phyloP scores from a whole-genome alignment of 345 rosid genomes.

The Rhodamnia rubescens region DNA sequence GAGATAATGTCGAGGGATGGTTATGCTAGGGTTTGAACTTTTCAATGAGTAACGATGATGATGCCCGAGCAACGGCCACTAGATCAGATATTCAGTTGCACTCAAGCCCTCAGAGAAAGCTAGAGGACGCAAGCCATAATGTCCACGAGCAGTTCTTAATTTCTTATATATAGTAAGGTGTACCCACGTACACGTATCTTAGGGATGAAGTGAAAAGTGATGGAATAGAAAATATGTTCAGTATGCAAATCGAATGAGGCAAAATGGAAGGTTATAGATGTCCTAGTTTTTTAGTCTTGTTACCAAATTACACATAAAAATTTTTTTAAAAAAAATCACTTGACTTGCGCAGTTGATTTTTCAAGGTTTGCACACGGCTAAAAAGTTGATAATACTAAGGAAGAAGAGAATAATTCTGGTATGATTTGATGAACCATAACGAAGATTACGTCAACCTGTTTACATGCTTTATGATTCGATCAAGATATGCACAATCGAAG shows the following conservation, averaged over 20 bases:
- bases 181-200: background rate
- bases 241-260: background rate
- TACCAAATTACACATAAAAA: background rate
- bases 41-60: background rate
- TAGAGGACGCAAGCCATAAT: background rate
- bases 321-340: background rate
- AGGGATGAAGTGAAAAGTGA: background rate
- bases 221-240: background rate
- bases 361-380: background rate
- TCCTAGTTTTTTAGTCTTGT: background rate
- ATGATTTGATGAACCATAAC: too few relatives aligned
- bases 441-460: too few relatives aligned
- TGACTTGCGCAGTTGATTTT: background rate
- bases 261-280: background rate
- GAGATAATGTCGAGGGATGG: constrained; percentile 3
- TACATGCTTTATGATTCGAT: too few relatives aligned
- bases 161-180: background rate
- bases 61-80: background rate
- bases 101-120: background rate
- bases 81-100: background rate
- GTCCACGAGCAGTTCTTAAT: background rate
- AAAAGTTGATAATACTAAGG: too few relatives aligned
- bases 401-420: too few relatives aligned
- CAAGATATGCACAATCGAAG: too few relatives aligned
- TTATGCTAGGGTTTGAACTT: constrained; percentile 4